Evolutionary conservation across 176 grass and related monocot species (phyloP).

Genomic region (Zea mays): Zm-B73-REFERENCE-NAM-5.0 NC_050101.1:179511001-179511500

Average conservation of each 20-base stretch:
- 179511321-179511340: not conserved
- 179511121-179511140: not conserved
- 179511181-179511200: not conserved
- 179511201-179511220: not conserved
- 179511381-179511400: not conserved
- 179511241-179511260: not conserved
- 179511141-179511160: slow-evolving; percentile 19
- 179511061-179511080: not conserved
- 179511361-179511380: not conserved
- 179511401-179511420: slow-evolving; percentile 6
- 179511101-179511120: not conserved
- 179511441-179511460: not conserved
- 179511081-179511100: not conserved
- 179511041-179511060: not conserved
- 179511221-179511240: not conserved
- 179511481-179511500: slow-evolving; percentile 37
- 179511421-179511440: slow-evolving; percentile 6
- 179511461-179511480: slow-evolving; percentile 2
- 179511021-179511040: not conserved
- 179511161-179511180: slow-evolving; percentile 1
- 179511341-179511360: not conserved
- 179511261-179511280: not conserved
- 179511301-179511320: slow-evolving; percentile 6
- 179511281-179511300: not conserved
- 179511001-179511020: slow-evolving; percentile 93